Evolutionary conservation across 2,329 filamentous ascomycete genomes (phyloP).

Genomic region (Penicillium vulpinum): DNA sequence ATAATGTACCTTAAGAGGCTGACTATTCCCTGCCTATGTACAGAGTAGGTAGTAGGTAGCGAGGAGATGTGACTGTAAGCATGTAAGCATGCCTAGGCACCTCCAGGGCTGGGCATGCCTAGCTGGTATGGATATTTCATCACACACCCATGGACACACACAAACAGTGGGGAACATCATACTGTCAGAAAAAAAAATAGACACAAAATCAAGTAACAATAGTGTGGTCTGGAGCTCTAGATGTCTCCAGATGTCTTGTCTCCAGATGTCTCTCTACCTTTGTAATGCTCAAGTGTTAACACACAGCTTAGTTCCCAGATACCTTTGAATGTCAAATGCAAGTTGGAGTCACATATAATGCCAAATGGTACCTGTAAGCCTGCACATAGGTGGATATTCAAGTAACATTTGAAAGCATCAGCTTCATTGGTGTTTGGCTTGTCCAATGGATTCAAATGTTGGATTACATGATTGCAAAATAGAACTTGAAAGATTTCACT

Average conservation of each 20-base stretch:
- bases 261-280: no score
- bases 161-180: background rate
- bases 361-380: background rate
- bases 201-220: background rate
- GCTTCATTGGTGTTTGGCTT: background rate
- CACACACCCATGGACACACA: constrained; percentile 3
- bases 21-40: background rate
- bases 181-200: background rate
- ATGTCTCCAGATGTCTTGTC: no score
- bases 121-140: constrained; percentile 1
- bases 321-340: background rate
- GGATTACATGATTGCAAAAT: background rate
- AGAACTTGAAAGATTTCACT: background rate
- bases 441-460: no score
- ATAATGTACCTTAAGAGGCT: background rate
- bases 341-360: background rate
- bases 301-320: background rate
- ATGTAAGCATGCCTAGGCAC: background rate
- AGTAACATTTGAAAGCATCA: background rate
- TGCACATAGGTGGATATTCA: constrained; percentile 3
- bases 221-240: background rate
- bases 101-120: no score
- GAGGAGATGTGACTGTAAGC: constrained; percentile 17
- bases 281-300: background rate
- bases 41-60: no score